phyloP scores from a whole-genome alignment of 129 eudicot species.

The Saussurea involucrata region DNA sequence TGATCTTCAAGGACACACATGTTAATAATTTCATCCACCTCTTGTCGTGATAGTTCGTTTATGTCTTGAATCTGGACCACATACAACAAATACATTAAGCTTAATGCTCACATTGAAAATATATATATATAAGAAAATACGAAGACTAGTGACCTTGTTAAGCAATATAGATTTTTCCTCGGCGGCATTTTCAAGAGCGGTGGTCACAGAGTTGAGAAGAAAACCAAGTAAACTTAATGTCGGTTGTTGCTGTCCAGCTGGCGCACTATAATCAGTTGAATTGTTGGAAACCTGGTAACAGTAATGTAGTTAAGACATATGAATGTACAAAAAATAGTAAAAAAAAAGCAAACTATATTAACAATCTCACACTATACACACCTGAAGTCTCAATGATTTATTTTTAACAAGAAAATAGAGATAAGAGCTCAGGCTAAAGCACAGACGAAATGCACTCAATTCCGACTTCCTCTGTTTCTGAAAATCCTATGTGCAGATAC shows the following conservation, averaged over 20 bases:
- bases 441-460: conserved; percentile 57
- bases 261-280: conserved; percentile 35
- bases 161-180: conserved; percentile 81
- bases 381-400: conserved; percentile 80
- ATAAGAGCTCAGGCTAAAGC: conserved; percentile 89
- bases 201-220: conserved; percentile 64
- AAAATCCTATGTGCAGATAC: neutral
- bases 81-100: neutral
- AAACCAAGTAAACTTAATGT: conserved; percentile 60
- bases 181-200: conserved; percentile 79
- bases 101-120: neutral
- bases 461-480: conserved; percentile 71
- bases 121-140: neutral
- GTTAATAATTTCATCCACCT: conserved; percentile 82
- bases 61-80: conserved; percentile 72
- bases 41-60: conserved; percentile 91
- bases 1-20: conserved; percentile 50
- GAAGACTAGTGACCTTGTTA: conserved; percentile 60
- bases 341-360: neutral
- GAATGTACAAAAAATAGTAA: neutral
- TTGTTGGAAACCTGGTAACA: conserved; percentile 54
- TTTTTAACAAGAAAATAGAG: conserved; percentile 83
- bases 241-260: conserved; percentile 71
- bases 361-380: conserved; percentile 6
- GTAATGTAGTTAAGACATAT: conserved; percentile 10